phyloP scores from a whole-genome alignment of 192 early-diverging fungal genomes.

The Linnemannia zychae region DNA sequence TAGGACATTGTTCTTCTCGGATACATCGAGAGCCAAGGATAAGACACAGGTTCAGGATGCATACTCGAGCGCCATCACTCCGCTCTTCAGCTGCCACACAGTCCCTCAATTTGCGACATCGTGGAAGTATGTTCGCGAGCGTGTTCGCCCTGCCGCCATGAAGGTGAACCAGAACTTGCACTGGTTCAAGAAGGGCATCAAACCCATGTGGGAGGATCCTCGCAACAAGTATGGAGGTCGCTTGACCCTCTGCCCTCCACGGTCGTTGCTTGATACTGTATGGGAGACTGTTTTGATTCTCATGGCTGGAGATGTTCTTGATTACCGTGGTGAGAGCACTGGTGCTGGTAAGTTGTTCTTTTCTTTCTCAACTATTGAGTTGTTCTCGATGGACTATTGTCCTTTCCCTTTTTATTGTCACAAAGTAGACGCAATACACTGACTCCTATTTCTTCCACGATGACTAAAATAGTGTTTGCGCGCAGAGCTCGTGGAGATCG shows the following conservation, averaged over 20 bases:
- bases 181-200: conserved; percentile 77
- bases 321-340: conserved; percentile 43
- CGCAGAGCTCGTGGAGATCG: conserved; percentile 61
- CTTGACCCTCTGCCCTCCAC: conserved; percentile 49
- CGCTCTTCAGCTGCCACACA: conserved; percentile 60
- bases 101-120: conserved; percentile 63
- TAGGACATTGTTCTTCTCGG: conserved; percentile 63
- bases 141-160: conserved; percentile 55
- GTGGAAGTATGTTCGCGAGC: conserved; percentile 60
- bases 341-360: conserved; percentile 38
- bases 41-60: conserved; percentile 49
- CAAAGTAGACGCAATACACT: too few species aligned
- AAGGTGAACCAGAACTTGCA: conserved; percentile 76
- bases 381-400: conserved; percentile 8
- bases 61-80: conserved; percentile 61
- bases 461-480: conserved; percentile 28
- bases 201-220: conserved; percentile 88
- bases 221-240: conserved; percentile 79
- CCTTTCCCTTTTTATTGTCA: neutral
- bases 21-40: conserved; percentile 57
- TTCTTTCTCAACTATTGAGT: conserved; percentile 13
- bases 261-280: conserved; percentile 53
- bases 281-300: conserved; percentile 61
- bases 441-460: neutral
- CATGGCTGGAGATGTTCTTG: conserved; percentile 62